phyloP scores from a whole-genome alignment of 2,329 filamentous ascomycete species.

The Emericellopsis atlantica region DNA sequence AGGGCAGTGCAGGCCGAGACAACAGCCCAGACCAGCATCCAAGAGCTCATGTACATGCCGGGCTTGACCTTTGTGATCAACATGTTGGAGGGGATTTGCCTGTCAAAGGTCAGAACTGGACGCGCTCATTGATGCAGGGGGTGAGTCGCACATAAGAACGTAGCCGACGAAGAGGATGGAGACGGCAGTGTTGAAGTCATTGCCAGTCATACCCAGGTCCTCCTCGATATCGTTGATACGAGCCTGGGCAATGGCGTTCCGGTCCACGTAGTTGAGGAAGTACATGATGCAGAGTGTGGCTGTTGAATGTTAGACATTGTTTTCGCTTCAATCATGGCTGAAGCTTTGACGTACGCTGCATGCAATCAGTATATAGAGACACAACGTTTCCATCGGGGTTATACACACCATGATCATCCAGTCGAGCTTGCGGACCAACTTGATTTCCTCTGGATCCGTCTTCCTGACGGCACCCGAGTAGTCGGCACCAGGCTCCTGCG shows the following conservation, averaged over 20 bases:
- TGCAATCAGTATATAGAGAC: too few relatives aligned
- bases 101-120: constrained; percentile 7
- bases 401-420: constrained; percentile 23
- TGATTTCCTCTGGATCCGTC: constrained; percentile 25
- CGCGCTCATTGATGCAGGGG: too few relatives aligned
- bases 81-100: constrained; percentile 24
- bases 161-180: constrained; percentile 27
- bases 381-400: too few relatives aligned
- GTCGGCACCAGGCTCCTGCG: constrained; percentile 8
- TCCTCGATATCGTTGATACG: constrained; percentile 31
- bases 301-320: background rate
- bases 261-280: constrained; percentile 29
- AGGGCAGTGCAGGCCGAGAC: constrained; percentile 23
- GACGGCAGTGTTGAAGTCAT: constrained; percentile 36
- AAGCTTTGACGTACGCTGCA: background rate
- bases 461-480: constrained; percentile 24
- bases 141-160: constrained; percentile 24
- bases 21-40: constrained; percentile 27
- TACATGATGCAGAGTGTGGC: constrained; percentile 25
- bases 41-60: constrained; percentile 25
- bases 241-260: constrained; percentile 32
- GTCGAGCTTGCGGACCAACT: constrained; percentile 26
- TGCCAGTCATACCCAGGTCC: constrained; percentile 39
- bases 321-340: background rate
- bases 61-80: constrained; percentile 19